A percentile compares a stretch with the other conserved stretches of the same genome.
phyloP scores from a whole-genome alignment of 176 grass and related monocot species.

The Canna indica region DNA sequence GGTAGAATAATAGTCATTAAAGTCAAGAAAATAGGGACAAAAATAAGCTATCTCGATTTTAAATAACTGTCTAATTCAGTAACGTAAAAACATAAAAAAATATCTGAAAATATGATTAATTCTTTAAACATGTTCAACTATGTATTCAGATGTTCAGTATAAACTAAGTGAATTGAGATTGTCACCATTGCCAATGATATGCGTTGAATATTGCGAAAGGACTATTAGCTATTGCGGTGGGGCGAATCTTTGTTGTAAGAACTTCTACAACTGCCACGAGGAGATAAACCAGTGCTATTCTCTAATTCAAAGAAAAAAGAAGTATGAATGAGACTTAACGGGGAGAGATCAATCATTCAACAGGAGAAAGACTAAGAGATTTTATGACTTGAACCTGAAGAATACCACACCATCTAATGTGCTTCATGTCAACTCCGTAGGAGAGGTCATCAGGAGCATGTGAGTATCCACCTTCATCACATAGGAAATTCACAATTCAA shows the following conservation, averaged over 20 bases:
- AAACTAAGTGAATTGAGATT: not conserved
- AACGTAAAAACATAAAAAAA: too few relatives aligned
- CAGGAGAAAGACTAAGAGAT: too few relatives aligned
- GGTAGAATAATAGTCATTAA: not conserved
- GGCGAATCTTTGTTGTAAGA: constrained; percentile 33
- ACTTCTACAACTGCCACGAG: constrained; percentile 53
- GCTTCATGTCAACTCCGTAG: constrained; percentile 21
- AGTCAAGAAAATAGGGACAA: too few relatives aligned
- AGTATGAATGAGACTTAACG: not conserved
- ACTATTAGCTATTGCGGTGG: constrained; percentile 17
- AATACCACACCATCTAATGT: constrained; percentile 22
- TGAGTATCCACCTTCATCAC: constrained; percentile 21
- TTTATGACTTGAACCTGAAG: constrained; percentile 1
- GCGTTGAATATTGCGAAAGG: constrained; percentile 39
- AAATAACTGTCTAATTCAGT: too few relatives aligned
- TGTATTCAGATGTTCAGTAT: not conserved
- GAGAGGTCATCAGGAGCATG: constrained; percentile 26
- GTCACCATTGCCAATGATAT: constrained; percentile 57
- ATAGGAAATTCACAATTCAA: not conserved
- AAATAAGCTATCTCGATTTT: too few relatives aligned
- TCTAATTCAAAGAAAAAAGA: constrained; percentile 22
- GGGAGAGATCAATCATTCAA: not conserved
- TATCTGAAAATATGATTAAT: too few relatives aligned
- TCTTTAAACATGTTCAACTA: too few relatives aligned
- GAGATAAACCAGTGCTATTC: constrained; percentile 69